Conservation (phyloP, 1,284 basidiomycete species). For the Moesziomyces aphidis region DNA sequence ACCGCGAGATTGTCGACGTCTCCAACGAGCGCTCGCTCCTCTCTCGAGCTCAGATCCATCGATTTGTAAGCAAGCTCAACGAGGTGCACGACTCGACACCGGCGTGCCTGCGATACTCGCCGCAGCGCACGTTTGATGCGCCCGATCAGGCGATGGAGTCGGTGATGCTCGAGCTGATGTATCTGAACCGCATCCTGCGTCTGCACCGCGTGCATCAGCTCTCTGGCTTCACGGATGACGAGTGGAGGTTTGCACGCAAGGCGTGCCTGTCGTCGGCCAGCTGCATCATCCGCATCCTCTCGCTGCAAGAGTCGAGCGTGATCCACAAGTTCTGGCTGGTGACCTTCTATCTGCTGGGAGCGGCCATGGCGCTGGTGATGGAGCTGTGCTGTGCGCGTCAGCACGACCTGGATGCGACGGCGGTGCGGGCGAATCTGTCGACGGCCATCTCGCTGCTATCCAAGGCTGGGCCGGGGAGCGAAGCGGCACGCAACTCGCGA, state of each 20-base stretch:
- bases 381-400: conserved; percentile 45
- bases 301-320: conserved; percentile 43
- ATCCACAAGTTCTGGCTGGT: conserved; percentile 61
- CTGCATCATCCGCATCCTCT: conserved; percentile 45
- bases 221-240: conserved; percentile 52
- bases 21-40: conserved; percentile 34
- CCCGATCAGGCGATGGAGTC: conserved; percentile 55
- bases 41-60: conserved; percentile 37
- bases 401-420: conserved; percentile 29
- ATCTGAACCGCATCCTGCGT: conserved; percentile 62
- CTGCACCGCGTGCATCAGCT: conserved; percentile 62
- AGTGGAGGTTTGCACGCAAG: conserved; percentile 47
- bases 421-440: conserved; percentile 21
- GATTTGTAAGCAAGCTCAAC: conserved; percentile 47
- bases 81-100: conserved; percentile 54
- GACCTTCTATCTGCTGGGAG: conserved; percentile 60
- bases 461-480: conserved; percentile 36
- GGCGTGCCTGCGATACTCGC: conserved; percentile 54
- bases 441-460: conserved; percentile 37
- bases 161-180: conserved; percentile 60
- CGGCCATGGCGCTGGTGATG: conserved; percentile 50
- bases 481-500: conserved; percentile 46
- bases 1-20: conserved; percentile 44
- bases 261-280: conserved; percentile 44
- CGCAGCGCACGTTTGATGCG: conserved; percentile 51